These are phyloP conservation scores for Fusarium protoensiforme DNA, from an alignment of 2,329 filamentous ascomycete species.

Conservation along the genomic window DNA sequence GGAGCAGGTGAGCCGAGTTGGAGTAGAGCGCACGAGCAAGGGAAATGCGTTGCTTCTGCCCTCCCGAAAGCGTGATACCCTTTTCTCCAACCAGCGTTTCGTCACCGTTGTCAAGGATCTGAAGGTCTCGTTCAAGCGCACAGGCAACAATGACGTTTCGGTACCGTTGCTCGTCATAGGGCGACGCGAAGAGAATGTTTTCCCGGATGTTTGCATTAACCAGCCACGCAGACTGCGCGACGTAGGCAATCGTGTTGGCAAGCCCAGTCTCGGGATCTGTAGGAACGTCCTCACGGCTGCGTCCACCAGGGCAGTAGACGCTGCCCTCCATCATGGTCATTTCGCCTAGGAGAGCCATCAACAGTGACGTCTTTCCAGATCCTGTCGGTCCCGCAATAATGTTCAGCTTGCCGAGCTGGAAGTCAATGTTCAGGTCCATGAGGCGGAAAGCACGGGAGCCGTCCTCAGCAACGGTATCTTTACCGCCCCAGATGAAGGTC, in stretches of 20 bases:
- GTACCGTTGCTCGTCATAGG: constrained; percentile 85
- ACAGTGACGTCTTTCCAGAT: constrained; percentile 92
- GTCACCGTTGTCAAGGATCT: constrained; percentile 92
- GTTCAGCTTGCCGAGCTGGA: constrained; percentile 87
- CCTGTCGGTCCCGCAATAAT: constrained; percentile 94
- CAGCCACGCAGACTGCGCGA: constrained; percentile 96
- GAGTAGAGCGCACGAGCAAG: constrained; percentile 98
- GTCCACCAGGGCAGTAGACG: constrained; percentile 86
- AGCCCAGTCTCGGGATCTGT: constrained; percentile 86
- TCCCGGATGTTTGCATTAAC: constrained; percentile 96
- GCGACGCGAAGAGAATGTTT: constrained; percentile 91
- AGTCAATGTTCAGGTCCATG: constrained; percentile 84
- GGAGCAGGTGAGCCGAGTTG: constrained; percentile 86
- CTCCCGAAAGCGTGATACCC: constrained; percentile 94
- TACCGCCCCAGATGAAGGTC: constrained; percentile 89
- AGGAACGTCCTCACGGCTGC: constrained; percentile 85
- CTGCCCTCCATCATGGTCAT: constrained; percentile 88
- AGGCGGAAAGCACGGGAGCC: constrained; percentile 82
- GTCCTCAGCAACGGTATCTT: constrained; percentile 69
- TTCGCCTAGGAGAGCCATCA: constrained; percentile 96
- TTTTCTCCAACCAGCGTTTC: constrained; percentile 96
- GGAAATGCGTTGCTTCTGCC: constrained; percentile 97
- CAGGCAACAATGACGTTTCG: constrained; percentile 90
- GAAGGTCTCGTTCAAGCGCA: constrained; percentile 88
- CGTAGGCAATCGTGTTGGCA: constrained; percentile 93